phyloP scores from a whole-genome alignment of 805 yeast species.

The Suhomyces canberraensis region DNA sequence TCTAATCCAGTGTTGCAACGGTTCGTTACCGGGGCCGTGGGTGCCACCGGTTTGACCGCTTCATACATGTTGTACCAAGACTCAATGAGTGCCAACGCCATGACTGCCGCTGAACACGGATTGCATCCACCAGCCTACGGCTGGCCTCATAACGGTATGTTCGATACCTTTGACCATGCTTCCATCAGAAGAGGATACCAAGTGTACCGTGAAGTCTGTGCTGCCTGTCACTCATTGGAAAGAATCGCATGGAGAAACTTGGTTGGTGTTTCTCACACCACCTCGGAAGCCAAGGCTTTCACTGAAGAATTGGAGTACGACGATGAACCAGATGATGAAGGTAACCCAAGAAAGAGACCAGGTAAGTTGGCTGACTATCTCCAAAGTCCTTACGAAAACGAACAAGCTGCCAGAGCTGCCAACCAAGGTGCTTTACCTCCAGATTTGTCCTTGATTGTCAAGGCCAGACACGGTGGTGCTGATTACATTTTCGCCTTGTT shows the following conservation, averaged over 20 bases:
- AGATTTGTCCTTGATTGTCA: conserved; percentile 92
- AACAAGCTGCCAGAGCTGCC: conserved; percentile 99
- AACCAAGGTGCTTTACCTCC: conserved; percentile 99
- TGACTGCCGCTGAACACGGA: conserved; percentile 99
- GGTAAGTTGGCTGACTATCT: conserved; percentile 96
- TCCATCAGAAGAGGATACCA: conserved; percentile 98
- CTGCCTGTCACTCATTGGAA: conserved; percentile 96
- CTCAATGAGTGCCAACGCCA: conserved; percentile 83
- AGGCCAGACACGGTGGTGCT: conserved; percentile 98
- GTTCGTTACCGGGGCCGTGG: conserved; percentile 60
- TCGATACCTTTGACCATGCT: conserved; percentile 88
- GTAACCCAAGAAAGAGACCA: conserved; percentile 95
- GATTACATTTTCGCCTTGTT: conserved; percentile 93
- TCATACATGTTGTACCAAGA: conserved; percentile 81
- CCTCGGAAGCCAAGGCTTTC: conserved; percentile 85
- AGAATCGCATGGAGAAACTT: conserved; percentile 98
- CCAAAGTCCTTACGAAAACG: conserved; percentile 95
- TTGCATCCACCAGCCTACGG: conserved; percentile 89
- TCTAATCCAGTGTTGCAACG: conserved; percentile 36
- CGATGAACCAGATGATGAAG: conserved; percentile 94
- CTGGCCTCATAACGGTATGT: conserved; percentile 94
- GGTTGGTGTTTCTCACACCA: conserved; percentile 94
- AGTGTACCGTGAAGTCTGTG: conserved; percentile 98
- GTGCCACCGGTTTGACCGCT: conserved; percentile 74
- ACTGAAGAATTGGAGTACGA: conserved; percentile 97